phyloP scores from a whole-genome alignment of 345 rosid species.

The Ceriops tagal region DNA sequence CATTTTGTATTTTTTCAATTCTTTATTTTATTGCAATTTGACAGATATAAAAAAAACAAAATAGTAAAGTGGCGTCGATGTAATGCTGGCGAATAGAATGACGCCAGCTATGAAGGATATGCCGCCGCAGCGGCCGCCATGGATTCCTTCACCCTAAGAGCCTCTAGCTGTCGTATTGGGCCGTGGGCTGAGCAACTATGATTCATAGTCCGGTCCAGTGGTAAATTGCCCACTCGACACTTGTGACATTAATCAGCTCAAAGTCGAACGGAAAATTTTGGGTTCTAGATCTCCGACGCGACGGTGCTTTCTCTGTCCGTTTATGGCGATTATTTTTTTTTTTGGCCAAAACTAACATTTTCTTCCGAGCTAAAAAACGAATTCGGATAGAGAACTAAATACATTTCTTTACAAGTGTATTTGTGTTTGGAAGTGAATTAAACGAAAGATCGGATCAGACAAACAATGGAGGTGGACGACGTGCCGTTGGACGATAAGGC shows the following conservation, averaged over 20 bases:
- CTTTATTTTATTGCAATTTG: not conserved
- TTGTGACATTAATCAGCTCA: too few relatives aligned
- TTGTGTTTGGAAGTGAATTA: not conserved
- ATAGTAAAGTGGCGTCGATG: conserved; percentile 26
- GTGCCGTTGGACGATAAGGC: conserved; percentile 93
- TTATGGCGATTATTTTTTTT: too few relatives aligned
- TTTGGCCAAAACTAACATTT: too few relatives aligned
- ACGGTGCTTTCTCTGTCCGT: too few relatives aligned
- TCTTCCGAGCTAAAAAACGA: too few relatives aligned
- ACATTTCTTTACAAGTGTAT: not conserved
- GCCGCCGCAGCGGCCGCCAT: not conserved
- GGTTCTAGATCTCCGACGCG: too few relatives aligned
- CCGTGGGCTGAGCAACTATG: too few relatives aligned
- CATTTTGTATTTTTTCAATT: not conserved
- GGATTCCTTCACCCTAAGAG: not conserved
- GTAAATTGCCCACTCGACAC: too few relatives aligned
- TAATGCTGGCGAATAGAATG: conserved; percentile 33
- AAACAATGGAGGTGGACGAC: conserved; percentile 58
- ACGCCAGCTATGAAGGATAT: conserved; percentile 29
- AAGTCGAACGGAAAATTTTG: too few relatives aligned
- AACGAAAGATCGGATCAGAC: not conserved
- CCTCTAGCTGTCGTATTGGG: too few relatives aligned
- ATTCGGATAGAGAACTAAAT: too few relatives aligned
- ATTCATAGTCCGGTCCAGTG: too few relatives aligned
- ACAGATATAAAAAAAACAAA: not conserved